Percentiles rank a stretch among this genome's conserved stretches.
These are phyloP conservation scores for Pouteria campechiana DNA, from an alignment of 179 eudicot species.

Conservation along the genomic window DNA sequence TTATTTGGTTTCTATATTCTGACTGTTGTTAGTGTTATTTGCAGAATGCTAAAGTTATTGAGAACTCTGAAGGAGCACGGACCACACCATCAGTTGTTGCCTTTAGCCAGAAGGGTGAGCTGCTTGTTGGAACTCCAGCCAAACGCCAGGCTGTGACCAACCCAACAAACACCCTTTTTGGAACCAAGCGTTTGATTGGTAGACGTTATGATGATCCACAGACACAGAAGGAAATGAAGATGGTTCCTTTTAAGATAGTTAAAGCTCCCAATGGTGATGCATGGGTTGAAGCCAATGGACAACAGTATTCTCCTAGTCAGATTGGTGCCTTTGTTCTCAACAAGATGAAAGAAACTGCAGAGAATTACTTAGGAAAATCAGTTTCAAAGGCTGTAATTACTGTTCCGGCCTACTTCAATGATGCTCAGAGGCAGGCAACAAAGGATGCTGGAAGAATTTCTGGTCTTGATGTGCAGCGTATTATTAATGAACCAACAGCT, in stretches of 20 bases:
- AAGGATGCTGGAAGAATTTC: constrained; percentile 88
- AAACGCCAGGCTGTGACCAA: constrained; percentile 96
- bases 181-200: constrained; percentile 82
- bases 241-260: constrained; percentile 91
- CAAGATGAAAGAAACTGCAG: constrained; percentile 88
- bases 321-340: constrained; percentile 77
- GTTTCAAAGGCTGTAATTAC: constrained; percentile 71
- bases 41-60: constrained; percentile 81
- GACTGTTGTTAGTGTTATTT: not conserved
- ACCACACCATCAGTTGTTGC: constrained; percentile 95
- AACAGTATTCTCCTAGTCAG: constrained; percentile 89
- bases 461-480: constrained; percentile 83
- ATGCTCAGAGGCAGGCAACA: constrained; percentile 93
- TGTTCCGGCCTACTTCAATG: constrained; percentile 85
- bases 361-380: constrained; percentile 74
- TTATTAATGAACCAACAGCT: constrained; percentile 85
- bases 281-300: constrained; percentile 95
- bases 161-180: constrained; percentile 77
- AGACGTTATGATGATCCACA: constrained; percentile 82
- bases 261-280: constrained; percentile 94
- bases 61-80: constrained; percentile 89
- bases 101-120: constrained; percentile 64
- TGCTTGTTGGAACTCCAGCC: constrained; percentile 93
- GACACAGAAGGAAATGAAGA: constrained; percentile 86
- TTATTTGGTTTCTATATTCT: not conserved